These are phyloP conservation scores for Erodium maritimum DNA, from an alignment of 345 rosid species.

Conservation along the genomic window DNA sequence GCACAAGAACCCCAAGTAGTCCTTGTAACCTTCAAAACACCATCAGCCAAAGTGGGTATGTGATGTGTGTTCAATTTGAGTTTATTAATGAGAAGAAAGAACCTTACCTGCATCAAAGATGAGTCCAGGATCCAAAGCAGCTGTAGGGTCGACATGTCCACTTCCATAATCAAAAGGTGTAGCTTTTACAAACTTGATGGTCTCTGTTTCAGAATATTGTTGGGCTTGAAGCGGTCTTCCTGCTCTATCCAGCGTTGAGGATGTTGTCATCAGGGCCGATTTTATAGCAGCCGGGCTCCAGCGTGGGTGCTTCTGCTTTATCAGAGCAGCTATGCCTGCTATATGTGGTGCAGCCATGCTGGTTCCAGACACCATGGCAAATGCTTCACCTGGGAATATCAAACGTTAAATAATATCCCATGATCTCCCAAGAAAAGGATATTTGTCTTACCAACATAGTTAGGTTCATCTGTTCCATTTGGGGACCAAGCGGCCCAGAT, in stretches of 20 bases:
- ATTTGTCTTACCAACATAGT: constrained; percentile 55
- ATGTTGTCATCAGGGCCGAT: constrained; percentile 56
- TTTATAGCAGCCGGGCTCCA: constrained; percentile 73
- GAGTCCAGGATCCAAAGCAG: constrained; percentile 97
- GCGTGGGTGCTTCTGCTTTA: constrained; percentile 87
- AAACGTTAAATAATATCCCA: not conserved
- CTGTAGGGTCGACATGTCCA: constrained; percentile 91
- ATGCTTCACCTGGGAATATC: constrained; percentile 50
- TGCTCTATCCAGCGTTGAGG: constrained; percentile 70
- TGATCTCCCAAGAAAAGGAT: not conserved
- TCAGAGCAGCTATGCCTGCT: constrained; percentile 95
- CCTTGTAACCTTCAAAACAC: constrained; percentile 50
- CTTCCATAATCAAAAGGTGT: constrained; percentile 97
- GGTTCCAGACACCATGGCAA: constrained; percentile 47
- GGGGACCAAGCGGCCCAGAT: constrained; percentile 99
- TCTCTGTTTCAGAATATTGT: constrained; percentile 76
- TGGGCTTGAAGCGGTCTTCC: constrained; percentile 93
- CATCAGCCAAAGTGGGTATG: not conserved
- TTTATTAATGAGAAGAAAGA: not conserved
- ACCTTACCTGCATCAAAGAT: constrained; percentile 72
- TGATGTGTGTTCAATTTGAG: not conserved
- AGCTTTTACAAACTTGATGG: constrained; percentile 56
- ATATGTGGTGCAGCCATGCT: constrained; percentile 99
- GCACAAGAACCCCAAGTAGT: constrained; percentile 90
- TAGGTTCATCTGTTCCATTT: constrained; percentile 94